phyloP scores from a whole-genome alignment of 2,329 filamentous ascomycete genomes.

The Talaromyces sp. region DNA sequence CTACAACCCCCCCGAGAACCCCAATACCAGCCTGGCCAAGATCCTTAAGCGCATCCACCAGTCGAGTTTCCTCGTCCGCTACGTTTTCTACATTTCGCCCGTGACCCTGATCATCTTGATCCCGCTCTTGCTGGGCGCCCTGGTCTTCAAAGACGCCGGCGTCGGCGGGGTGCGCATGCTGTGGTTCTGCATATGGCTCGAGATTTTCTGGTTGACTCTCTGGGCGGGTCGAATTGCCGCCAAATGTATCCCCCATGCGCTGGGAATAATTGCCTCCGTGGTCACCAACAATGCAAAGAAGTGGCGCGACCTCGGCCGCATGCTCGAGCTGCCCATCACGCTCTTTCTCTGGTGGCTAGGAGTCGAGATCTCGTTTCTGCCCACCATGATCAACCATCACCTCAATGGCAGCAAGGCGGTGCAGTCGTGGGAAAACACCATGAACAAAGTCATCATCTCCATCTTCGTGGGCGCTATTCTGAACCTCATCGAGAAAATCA shows the following conservation, averaged over 20 bases:
- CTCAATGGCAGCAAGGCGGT: slow-evolving; percentile 47
- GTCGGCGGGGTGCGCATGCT: slow-evolving; percentile 71
- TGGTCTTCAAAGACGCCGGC: slow-evolving; percentile 54
- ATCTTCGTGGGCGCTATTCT: slow-evolving; percentile 74
- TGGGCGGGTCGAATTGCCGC: slow-evolving; percentile 70
- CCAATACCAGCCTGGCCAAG: slow-evolving; percentile 56
- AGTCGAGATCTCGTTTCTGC: slow-evolving; percentile 77
- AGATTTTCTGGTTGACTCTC: slow-evolving; percentile 85
- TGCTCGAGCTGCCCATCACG: slow-evolving; percentile 78
- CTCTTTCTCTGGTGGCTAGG: slow-evolving; percentile 91
- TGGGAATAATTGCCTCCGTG: slow-evolving; percentile 62
- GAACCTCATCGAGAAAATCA: slow-evolving; percentile 86
- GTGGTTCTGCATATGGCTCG: slow-evolving; percentile 95
- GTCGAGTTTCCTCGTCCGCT: slow-evolving; percentile 62
- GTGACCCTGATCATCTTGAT: slow-evolving; percentile 60
- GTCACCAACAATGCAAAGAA: slow-evolving; percentile 87
- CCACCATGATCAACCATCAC: slow-evolving; percentile 68
- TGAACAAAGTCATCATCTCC: slow-evolving; percentile 81
- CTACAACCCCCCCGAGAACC: slow-evolving; percentile 60
- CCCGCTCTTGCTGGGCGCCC: slow-evolving; percentile 60
- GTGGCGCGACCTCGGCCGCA: slow-evolving; percentile 82
- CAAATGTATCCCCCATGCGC: slow-evolving; percentile 58
- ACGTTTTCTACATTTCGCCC: slow-evolving; percentile 66
- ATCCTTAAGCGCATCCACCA: slow-evolving; percentile 61
- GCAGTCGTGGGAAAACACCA: slow-evolving; percentile 65